A percentile compares a stretch with the other conserved stretches of the same genome.
Conservation (phyloP, 192 early-diverging fungal genomes). For the Backusella circina region DNA sequence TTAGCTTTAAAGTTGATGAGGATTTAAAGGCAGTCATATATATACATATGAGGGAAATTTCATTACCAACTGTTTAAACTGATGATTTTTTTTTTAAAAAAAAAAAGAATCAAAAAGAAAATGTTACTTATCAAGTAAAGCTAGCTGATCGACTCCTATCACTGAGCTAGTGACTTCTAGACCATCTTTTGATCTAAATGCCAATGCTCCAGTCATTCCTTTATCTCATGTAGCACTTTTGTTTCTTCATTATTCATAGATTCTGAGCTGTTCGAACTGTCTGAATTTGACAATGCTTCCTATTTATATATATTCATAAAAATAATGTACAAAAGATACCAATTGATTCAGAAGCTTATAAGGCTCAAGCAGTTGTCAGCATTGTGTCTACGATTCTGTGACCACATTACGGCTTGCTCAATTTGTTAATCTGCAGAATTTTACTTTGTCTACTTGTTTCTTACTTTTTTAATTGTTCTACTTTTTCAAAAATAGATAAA, state of each 20-base stretch:
- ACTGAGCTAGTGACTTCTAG: slow-evolving; percentile 79
- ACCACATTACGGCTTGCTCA: slow-evolving; percentile 69
- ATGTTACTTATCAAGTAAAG: slow-evolving; percentile 47
- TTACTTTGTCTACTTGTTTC: background rate
- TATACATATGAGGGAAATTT: slow-evolving; percentile 78
- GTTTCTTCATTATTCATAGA: background rate
- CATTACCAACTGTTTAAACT: background rate
- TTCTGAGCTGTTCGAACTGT: background rate
- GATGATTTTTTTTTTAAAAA: background rate
- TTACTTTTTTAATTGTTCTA: background rate
- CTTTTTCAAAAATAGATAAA: background rate
- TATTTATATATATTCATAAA: slow-evolving; percentile 53
- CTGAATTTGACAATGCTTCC: background rate
- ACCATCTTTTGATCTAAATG: slow-evolving; percentile 75
- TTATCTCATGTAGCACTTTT: slow-evolving; percentile 68
- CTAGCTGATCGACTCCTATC: slow-evolving; percentile 91
- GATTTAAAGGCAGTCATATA: slow-evolving; percentile 87
- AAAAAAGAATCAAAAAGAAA: background rate
- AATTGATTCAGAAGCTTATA: slow-evolving; percentile 91
- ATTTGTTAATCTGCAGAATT: slow-evolving; percentile 44
- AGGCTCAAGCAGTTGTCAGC: slow-evolving; percentile 68
- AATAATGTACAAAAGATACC: slow-evolving; percentile 62
- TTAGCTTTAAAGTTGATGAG: slow-evolving; percentile 84
- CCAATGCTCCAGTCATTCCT: slow-evolving; percentile 48
- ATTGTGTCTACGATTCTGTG: slow-evolving; percentile 63